Base-by-base conservation (phyloP, 2,329 filamentous ascomycete species). In the Scedosporium apiospermum region DNA sequence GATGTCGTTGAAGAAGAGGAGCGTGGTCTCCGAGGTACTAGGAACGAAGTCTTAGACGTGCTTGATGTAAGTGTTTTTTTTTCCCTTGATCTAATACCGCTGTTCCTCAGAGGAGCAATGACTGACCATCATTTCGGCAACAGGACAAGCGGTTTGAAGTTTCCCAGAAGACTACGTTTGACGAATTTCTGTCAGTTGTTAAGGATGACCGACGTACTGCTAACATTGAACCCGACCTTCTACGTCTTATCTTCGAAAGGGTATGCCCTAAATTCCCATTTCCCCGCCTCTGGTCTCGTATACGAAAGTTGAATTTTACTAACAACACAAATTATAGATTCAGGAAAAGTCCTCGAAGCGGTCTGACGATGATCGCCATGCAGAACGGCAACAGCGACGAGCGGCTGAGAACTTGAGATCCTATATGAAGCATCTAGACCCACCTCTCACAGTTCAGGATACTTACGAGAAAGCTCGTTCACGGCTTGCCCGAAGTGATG, bases 1-100 rank as follows among this genome's bases (percentile, higher is more conserved):
- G 95, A 99, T 72, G 80, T 93, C 58, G 82, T 98, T 27, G 95
- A 98, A 73, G 92, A 96, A 73, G 92, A 98, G 73, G 93, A 99
- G 71, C 86, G 90, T 63, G 87, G 88, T n/a, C 79, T 97, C 58
- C 88, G 93, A 65, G 87, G 85, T 59, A 88, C 88, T 58, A 83
- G 91, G 65, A 96, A 95, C 71, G 87, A 92, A 71, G 89, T 96
- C 46, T 79, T 95, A 66, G 92, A 96, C 76, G 91, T 95, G 67
- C 82, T 96, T 68, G 90, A 96, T 80, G 91, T 95, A 75, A 80
- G 87, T 78, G 14, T 26, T 21, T 42, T 60, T 30, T 27, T 6
- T 27, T 27, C 2, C 30, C 7, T 9, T 34, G 10, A 18, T 51
- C 14, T 53, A 9, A 18, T 51, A 6, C 27, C 12, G 9, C 30